Conservation (phyloP, 2,329 filamentous ascomycete genomes). For the Fusarium papillatum region DNA sequence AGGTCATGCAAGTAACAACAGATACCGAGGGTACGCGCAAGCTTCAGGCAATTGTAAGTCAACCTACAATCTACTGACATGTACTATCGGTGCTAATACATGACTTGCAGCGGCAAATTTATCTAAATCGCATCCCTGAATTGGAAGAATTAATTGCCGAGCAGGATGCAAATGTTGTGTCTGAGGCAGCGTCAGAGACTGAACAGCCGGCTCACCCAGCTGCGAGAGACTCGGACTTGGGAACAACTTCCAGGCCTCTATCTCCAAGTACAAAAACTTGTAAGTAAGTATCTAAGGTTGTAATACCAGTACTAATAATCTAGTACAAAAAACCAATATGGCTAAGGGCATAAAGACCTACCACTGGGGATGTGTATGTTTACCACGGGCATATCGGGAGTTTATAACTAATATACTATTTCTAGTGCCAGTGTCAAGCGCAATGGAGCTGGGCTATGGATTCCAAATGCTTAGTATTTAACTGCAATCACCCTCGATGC, state of each 20-base stretch:
- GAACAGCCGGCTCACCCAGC: not conserved
- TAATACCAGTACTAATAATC: too few species aligned
- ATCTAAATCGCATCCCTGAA: not conserved
- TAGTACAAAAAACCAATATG: too few species aligned
- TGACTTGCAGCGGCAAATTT: not conserved
- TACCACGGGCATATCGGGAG: too few species aligned
- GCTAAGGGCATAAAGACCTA: too few species aligned
- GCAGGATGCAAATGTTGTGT: not conserved
- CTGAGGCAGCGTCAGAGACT: not conserved
- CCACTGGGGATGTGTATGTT: too few species aligned
- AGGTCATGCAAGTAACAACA: not conserved
- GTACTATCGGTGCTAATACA: not conserved
- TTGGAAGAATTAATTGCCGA: not conserved
- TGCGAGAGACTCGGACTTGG: not conserved
- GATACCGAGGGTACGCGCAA: not conserved
- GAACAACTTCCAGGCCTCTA: fast-evolving
- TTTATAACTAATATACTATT: too few species aligned
- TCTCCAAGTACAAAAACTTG: too few species aligned
- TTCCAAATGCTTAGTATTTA: too few species aligned
- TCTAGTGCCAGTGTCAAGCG: too few species aligned
- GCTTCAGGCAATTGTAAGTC: not conserved
- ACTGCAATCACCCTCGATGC: too few species aligned
- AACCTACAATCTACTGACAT: not conserved
- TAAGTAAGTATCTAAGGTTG: too few species aligned
- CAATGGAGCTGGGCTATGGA: too few species aligned